Evolutionary conservation across 371 early-diverging fungal genomes (phyloP), one percentile per base, ranked within the genome.

Genomic region (Zychaea mexicana): DNA sequence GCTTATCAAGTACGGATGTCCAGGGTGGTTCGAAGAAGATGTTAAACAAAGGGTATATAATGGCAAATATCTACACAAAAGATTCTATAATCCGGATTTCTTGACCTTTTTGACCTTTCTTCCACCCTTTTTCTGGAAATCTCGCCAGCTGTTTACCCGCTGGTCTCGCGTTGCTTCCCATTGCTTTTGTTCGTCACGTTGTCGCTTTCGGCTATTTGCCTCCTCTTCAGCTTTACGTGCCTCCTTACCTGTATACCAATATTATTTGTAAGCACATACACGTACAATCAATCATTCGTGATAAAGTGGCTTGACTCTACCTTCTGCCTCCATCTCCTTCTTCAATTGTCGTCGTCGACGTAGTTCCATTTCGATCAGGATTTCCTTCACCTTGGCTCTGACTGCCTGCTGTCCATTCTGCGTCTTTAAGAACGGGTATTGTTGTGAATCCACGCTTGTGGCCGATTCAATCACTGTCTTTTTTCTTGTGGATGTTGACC

Each of bases 271-370:
- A 8, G 12, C 12, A 12, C 5, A 33, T 12, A 33, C 12, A 33
- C 33, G 12, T 33, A 69, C 1, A 60, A 38, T 32, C 10, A 33
- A 54, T 42, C 45, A 19, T 19, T 10, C 4, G 17, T 12, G n/a
- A 45, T 12, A 45, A 45, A 45, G 6, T 5, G 45, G 6, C 12
- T 22, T 19, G 13, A 65, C 64, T 42, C 71, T 75, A 31, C 87
- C 90, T 77, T 92, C 88, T 9, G 83, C 85, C 31, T 90, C 91
- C 86, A 90, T 78, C 71, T 88, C 88, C 66, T 85, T 81, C 66
- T 89, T 90, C 59, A 88, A 64, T 63, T 84, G 74, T 58, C 87
- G 77, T 47, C 85, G 74, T 59, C 85, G 83, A 39, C 92, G 83
- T 52, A 84, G 63, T 65, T 88, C 87, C 63, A 84, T 81, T 38